These are phyloP conservation scores for Fusarium sp. DNA, from an alignment of 2,329 filamentous ascomycete genomes.

Conservation along the genomic window DNA sequence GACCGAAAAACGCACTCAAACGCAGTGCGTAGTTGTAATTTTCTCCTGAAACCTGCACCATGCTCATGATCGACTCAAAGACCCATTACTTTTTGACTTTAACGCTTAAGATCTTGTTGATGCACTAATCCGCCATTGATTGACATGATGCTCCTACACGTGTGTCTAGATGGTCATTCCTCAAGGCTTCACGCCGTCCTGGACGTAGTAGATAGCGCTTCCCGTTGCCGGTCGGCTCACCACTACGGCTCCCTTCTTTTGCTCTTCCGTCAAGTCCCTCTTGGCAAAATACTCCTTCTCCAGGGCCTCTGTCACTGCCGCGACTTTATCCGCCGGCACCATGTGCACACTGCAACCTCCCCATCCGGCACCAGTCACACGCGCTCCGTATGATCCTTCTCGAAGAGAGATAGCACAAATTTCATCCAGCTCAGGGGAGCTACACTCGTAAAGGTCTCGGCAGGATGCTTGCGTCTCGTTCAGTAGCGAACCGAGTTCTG, in stretches of 20 bases:
- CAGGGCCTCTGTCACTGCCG: constrained; percentile 80
- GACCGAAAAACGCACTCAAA: constrained; percentile 13
- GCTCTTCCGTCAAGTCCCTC: constrained; percentile 73
- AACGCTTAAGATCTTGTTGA: constrained; percentile 16
- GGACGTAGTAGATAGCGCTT: constrained; percentile 64
- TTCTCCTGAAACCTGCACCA: constrained; percentile 11
- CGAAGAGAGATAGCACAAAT: constrained; percentile 82
- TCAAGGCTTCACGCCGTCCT: constrained; percentile 44
- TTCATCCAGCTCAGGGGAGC: constrained; percentile 90
- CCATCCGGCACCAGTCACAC: constrained; percentile 95
- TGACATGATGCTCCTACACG: constrained; percentile 9
- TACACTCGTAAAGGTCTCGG: constrained; percentile 89
- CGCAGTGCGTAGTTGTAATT: constrained; percentile 5
- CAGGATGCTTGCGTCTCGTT: constrained; percentile 92
- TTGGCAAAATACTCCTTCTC: constrained; percentile 85
- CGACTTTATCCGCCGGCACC: constrained; percentile 84
- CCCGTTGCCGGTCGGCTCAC: constrained; percentile 89
- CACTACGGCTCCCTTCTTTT: constrained; percentile 82
- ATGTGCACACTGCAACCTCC: constrained; percentile 96
- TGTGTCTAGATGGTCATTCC: background rate
- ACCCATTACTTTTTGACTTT: constrained; percentile 11
- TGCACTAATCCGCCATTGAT: constrained; percentile 2
- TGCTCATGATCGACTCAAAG: constrained; percentile 10
- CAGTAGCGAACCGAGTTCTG: constrained; percentile 81
- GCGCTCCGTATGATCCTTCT: constrained; percentile 85